These are phyloP conservation scores for Arachis hypogaea DNA, from an alignment of 306 rosid species.

Conservation along the genomic window DNA sequence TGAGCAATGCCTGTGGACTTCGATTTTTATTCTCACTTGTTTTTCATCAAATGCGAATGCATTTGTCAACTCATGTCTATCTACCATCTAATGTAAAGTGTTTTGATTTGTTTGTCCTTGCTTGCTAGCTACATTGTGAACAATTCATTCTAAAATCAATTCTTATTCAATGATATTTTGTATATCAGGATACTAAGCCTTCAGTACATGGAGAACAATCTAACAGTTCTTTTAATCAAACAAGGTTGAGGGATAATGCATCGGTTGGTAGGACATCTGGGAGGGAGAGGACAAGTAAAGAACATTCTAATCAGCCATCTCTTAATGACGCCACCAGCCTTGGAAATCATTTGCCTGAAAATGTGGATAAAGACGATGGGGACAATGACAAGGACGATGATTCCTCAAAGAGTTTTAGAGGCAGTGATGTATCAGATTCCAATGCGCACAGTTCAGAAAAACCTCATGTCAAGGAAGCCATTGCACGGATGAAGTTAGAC, in stretches of 20 bases:
- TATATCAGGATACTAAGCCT: slow-evolving; percentile 53
- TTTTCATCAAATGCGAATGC: not conserved
- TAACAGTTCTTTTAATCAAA: slow-evolving; percentile 32
- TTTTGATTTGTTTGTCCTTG: slow-evolving; percentile 13
- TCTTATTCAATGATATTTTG: slow-evolving; percentile 1
- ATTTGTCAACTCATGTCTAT: slow-evolving; percentile 4
- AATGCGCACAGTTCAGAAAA: slow-evolving; percentile 25
- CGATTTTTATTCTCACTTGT: slow-evolving; percentile 7
- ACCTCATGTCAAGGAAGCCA: slow-evolving; percentile 50
- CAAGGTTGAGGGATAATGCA: slow-evolving; percentile 37
- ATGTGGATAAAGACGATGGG: slow-evolving; percentile 14
- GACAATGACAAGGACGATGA: not conserved
- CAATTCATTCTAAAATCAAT: slow-evolving; percentile 18
- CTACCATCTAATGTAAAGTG: slow-evolving; percentile 23
- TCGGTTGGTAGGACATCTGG: slow-evolving; percentile 10
- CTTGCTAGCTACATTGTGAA: slow-evolving; percentile 4
- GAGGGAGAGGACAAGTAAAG: slow-evolving; percentile 38
- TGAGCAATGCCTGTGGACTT: not conserved
- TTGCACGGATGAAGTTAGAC: slow-evolving; percentile 62
- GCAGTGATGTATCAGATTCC: slow-evolving; percentile 35
- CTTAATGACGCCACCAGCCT: slow-evolving; percentile 29
- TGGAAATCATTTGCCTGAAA: slow-evolving; percentile 19
- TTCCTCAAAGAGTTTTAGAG: slow-evolving; percentile 38
- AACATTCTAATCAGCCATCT: slow-evolving; percentile 19
- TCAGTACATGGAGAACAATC: slow-evolving; percentile 29